Conservation (phyloP, 306 rosid genomes). For the Rosa persica region DNA sequence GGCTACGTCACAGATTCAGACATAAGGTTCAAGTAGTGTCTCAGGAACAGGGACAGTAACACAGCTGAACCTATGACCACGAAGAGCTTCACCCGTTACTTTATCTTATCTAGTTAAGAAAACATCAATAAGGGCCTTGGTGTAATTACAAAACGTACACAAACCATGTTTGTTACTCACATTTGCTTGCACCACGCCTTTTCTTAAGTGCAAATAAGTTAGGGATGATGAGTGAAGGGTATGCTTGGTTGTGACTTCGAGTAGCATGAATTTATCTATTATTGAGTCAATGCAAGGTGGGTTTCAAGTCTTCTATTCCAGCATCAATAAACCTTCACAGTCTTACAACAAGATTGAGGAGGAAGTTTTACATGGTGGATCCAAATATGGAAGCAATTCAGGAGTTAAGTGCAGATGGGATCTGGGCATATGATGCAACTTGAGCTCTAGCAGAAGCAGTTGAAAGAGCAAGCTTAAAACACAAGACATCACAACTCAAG, state of each 20-base stretch:
- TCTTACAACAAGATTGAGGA: conserved; percentile 15
- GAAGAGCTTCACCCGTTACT: too few relatives aligned
- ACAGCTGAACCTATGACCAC: too few relatives aligned
- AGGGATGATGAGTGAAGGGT: conserved; percentile 10
- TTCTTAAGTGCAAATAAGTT: conserved; percentile 4
- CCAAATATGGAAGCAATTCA: neutral
- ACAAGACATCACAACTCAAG: too few relatives aligned
- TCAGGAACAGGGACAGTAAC: too few relatives aligned
- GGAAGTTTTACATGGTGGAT: neutral
- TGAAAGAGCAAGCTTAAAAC: neutral
- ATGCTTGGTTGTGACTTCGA: conserved; percentile 13
- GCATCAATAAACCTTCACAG: neutral
- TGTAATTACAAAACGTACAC: too few relatives aligned
- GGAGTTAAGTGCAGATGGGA: neutral
- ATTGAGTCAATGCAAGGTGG: conserved; percentile 22
- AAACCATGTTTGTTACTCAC: neutral
- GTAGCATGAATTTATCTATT: conserved; percentile 3
- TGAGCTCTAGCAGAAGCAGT: conserved; percentile 5
- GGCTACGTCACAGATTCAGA: too few relatives aligned
- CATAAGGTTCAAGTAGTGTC: too few relatives aligned
- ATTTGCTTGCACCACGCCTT: neutral
- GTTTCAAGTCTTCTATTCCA: neutral
- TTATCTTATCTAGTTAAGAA: too few relatives aligned
- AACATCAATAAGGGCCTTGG: too few relatives aligned
- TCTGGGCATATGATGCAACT: conserved; percentile 19